These are phyloP conservation scores for Globisporangium yorkense DNA, from an alignment of 352 stramenopile genomes.

Conservation along the genomic window DNA sequence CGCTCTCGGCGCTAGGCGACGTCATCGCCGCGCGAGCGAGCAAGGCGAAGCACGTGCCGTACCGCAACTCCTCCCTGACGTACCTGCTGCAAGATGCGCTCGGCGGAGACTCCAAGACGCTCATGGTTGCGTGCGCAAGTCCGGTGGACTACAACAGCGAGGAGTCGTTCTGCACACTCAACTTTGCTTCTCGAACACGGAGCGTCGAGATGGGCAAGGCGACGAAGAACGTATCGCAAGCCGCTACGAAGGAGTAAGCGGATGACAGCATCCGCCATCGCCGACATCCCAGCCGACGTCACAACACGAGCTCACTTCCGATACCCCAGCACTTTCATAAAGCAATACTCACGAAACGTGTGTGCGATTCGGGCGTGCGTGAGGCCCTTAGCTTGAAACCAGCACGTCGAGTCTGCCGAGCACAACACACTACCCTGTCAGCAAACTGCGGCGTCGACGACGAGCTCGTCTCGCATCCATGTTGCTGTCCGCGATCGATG, in stretches of 20 bases:
- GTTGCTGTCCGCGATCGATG: conserved; percentile 14
- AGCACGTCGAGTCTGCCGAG: too few relatives aligned
- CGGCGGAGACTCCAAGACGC: conserved; percentile 88
- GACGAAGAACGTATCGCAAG: conserved; percentile 71
- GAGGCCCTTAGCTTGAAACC: too few relatives aligned
- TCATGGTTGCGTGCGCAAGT: conserved; percentile 91
- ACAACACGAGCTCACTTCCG: background rate
- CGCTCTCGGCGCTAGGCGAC: conserved; percentile 94
- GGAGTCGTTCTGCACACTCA: conserved; percentile 91
- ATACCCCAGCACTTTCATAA: background rate
- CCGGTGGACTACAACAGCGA: conserved; percentile 90
- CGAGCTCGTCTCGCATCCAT: conserved; percentile 28
- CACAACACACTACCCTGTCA: background rate
- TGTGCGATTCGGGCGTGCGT: background rate
- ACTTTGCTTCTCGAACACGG: conserved; percentile 84
- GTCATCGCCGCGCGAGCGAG: conserved; percentile 91
- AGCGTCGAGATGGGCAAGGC: conserved; percentile 89
- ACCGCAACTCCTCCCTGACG: conserved; percentile 93
- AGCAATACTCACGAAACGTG: background rate
- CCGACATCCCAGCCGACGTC: background rate
- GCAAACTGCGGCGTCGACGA: conserved; percentile 20
- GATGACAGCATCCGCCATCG: background rate
- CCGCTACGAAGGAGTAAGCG: conserved; percentile 22
- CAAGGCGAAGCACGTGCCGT: conserved; percentile 91
- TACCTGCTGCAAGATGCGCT: conserved; percentile 92